A percentile compares a stretch with the other conserved stretches of the same genome.
Conservation (phyloP, 352 stramenopile genomes). For the Phytophthora pini region DNA sequence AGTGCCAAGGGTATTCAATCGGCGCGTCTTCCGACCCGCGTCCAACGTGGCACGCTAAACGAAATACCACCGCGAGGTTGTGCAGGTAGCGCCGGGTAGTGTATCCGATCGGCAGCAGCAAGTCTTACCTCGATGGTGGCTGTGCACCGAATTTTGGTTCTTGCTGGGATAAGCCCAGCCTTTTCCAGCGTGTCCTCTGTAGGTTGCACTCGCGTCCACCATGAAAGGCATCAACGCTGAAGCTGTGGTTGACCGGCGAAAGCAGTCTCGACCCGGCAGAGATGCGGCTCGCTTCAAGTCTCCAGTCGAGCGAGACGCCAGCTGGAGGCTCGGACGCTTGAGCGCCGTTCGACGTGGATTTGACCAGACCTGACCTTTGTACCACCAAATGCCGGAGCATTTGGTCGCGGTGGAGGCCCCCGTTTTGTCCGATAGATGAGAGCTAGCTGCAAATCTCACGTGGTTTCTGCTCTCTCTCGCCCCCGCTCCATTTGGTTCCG, state of each 20-base stretch:
- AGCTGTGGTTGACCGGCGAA: constrained; percentile 4
- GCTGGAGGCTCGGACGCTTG: constrained; percentile 31
- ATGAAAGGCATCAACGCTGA: not conserved
- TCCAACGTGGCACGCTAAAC: constrained; percentile 21
- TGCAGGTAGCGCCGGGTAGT: not conserved
- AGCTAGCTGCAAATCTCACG: constrained; percentile 38
- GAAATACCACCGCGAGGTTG: constrained; percentile 12
- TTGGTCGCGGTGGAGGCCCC: not conserved
- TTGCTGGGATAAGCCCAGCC: constrained; percentile 4
- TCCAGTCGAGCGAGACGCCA: constrained; percentile 18
- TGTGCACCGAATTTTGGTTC: constrained; percentile 25
- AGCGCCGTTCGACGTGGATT: constrained; percentile 21
- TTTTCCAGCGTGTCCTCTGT: constrained; percentile 13
- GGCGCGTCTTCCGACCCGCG: constrained; percentile 20
- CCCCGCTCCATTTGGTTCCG: constrained; percentile 39
- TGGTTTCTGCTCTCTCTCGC: constrained; percentile 37
- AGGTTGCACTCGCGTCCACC: not conserved
- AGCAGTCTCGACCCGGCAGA: constrained; percentile 15
- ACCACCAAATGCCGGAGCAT: constrained; percentile 6
- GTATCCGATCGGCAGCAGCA: constrained; percentile 1
- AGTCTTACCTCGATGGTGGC: constrained; percentile 9
- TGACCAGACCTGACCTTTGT: constrained; percentile 26
- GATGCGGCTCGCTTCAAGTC: constrained; percentile 30
- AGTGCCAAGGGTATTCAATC: constrained; percentile 9
- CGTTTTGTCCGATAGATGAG: constrained; percentile 25